phyloP scores from a whole-genome alignment of 495 filamentous ascomycete genomes.

The Usnea hakonensis region DNA sequence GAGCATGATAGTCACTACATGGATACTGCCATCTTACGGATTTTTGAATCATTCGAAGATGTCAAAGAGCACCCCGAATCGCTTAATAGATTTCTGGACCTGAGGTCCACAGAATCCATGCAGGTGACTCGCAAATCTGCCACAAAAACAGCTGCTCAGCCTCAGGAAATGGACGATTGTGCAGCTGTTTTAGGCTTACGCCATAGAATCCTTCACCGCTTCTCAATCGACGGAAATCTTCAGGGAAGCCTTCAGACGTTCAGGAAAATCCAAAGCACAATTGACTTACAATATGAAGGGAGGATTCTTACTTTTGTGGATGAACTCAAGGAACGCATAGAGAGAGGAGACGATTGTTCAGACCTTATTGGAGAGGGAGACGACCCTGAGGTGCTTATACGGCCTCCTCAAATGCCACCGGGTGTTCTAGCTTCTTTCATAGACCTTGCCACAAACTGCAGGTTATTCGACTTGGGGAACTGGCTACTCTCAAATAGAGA shows the following conservation, averaged over 20 bases:
- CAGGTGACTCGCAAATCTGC: not conserved
- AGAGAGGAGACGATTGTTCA: slow-evolving; percentile 2
- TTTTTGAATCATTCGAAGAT: slow-evolving; percentile 41
- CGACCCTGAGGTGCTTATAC: slow-evolving; percentile 7
- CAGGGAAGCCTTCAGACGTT: slow-evolving; percentile 17
- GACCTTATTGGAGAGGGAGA: not conserved
- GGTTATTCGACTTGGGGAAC: slow-evolving; percentile 42
- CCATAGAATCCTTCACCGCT: slow-evolving; percentile 13
- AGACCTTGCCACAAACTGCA: slow-evolving; percentile 43
- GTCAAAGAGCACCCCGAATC: slow-evolving; percentile 34
- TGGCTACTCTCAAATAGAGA: slow-evolving; percentile 50
- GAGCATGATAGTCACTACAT: slow-evolving; percentile 31
- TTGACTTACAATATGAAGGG: slow-evolving; percentile 17
- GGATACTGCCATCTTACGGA: slow-evolving; percentile 44
- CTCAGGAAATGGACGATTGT: slow-evolving; percentile 8
- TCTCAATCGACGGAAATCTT: slow-evolving; percentile 14
- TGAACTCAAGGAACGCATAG: slow-evolving; percentile 9
- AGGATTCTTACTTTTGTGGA: slow-evolving; percentile 17
- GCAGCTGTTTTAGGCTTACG: slow-evolving; percentile 21
- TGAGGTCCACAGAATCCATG: slow-evolving; percentile 6
- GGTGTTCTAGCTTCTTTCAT: slow-evolving; percentile 44
- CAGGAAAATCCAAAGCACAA: slow-evolving; percentile 15
- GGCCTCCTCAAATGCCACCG: slow-evolving; percentile 38
- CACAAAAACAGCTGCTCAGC: not conserved
- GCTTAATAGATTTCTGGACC: slow-evolving; percentile 28